Percentiles rank a stretch among this genome's conserved stretches.
Conservation (phyloP, 139 green algal species). For the Nannochloris sp. region DNA sequence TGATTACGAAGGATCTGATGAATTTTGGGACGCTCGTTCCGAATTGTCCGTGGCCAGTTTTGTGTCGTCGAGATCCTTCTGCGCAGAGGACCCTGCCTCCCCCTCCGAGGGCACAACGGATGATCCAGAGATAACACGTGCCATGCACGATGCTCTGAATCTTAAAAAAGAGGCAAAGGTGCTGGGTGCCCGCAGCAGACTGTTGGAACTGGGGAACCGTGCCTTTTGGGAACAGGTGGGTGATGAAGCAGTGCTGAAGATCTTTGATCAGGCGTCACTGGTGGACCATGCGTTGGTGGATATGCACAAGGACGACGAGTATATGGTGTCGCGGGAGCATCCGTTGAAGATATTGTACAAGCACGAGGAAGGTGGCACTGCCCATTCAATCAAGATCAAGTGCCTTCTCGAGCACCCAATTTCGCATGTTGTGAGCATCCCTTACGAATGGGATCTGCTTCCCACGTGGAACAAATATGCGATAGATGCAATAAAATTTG, state of each 20-base stretch:
- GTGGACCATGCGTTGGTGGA: neutral
- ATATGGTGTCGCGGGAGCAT: conserved; percentile 17
- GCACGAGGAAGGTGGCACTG: conserved; percentile 12
- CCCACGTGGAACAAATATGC: conserved; percentile 26
- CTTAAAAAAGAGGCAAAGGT: no score
- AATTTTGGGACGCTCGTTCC: neutral
- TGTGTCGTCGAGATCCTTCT: neutral
- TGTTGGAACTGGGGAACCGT: no score
- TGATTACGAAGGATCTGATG: neutral
- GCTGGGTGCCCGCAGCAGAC: no score
- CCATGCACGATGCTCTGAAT: no score
- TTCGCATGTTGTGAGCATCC: conserved; percentile 20
- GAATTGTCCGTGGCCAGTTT: neutral
- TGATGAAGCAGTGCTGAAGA: neutral
- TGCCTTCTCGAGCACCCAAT: conserved; percentile 8
- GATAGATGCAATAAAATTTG: conserved; percentile 16
- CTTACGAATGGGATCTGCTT: conserved; percentile 27
- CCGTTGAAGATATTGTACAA: conserved; percentile 13
- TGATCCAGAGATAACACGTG: no score
- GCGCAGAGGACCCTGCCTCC: neutral
- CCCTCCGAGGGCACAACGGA: no score
- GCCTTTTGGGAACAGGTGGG: no score
- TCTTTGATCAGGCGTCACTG: neutral
- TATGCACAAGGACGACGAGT: conserved; percentile 14
- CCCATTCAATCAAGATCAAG: conserved; percentile 20